Evolutionary conservation across 78 protist genomes (phyloP), one percentile per base, ranked within the genome.

Genomic region (Dictyostelium brefeldianum): DNA sequence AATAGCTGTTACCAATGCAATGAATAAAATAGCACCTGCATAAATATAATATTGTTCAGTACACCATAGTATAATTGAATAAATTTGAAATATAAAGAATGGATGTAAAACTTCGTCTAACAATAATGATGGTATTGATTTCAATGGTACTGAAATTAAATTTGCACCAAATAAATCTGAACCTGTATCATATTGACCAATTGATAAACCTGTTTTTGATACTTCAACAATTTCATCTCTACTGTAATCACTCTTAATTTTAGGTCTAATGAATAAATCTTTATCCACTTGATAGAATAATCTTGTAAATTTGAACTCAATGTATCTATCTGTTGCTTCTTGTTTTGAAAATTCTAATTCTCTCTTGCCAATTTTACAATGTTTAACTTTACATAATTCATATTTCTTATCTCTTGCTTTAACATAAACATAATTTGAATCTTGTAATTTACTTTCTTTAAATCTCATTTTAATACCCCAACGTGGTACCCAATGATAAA

Each of bases 41-140:
- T 98, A 98, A 79, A 43, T 14, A 56, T 54, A 77, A 80, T 98
- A 98, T 50, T 81, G 81, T 20, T 95, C 97, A 17, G 89, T 6
- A n/a, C n/a, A 3, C 99, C 99, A 98, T 64, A 98, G 27, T 1
- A 83, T 27, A 56, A 97, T 64, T 29, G 82, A 22, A 48, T 71
- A 84, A 8, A 96, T 62, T 92, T 98, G 99, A 69, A 98, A 98
- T 29, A 98, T 54, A 80, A 95, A 97, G 89, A 98, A 98, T 43
- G 99, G 99, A 81, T 96, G 96, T 54, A 98, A 71, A 15, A 87
- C 90, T 54, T 97, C 97, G 12, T 94, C 96, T 9, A 96, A 18
- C 11, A 96, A 90, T 73, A 96, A 36, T 62, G 57, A n/a, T n/a
- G 89, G 84, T 36, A 80, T 90, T 8, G 95, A 73, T 71, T 94